Evolutionary conservation across 768 basidiomycete genomes (phyloP).

Genomic region (Leccinum sublutescens): DNA sequence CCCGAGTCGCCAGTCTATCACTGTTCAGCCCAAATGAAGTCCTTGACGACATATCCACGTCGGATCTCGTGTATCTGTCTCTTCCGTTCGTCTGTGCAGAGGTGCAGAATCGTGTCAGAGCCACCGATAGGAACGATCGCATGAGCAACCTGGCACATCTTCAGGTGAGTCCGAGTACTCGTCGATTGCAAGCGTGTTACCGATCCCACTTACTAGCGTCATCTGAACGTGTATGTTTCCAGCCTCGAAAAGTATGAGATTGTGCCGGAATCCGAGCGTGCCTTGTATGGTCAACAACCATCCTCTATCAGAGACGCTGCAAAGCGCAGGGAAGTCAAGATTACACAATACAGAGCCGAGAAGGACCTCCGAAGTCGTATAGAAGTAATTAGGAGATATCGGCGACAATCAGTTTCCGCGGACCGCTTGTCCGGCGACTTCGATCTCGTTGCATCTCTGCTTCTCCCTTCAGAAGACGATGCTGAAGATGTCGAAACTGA

Average conservation of each 20-base stretch:
- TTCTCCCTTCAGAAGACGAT: slow-evolving; percentile 41
- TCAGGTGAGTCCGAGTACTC: slow-evolving; percentile 46
- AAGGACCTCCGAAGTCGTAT: slow-evolving; percentile 73
- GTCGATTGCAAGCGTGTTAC: not conserved
- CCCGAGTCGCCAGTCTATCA: slow-evolving; percentile 56
- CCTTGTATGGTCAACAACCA: slow-evolving; percentile 49
- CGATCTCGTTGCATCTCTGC: slow-evolving; percentile 61
- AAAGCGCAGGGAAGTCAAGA: slow-evolving; percentile 81
- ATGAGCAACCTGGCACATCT: slow-evolving; percentile 52
- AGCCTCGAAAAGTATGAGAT: slow-evolving; percentile 65
- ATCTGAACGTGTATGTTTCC: slow-evolving; percentile 46
- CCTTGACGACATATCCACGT: slow-evolving; percentile 78
- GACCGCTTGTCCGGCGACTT: slow-evolving; percentile 48
- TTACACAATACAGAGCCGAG: slow-evolving; percentile 85
- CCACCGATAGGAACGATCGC: slow-evolving; percentile 57
- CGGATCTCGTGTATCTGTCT: slow-evolving; percentile 71
- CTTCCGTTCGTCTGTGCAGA: slow-evolving; percentile 70
- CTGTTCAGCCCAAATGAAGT: slow-evolving; percentile 85
- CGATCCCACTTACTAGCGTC: slow-evolving; percentile 38
- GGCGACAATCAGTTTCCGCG: slow-evolving; percentile 38
- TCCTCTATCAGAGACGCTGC: slow-evolving; percentile 60
- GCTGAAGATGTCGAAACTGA: slow-evolving; percentile 60
- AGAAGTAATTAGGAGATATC: slow-evolving; percentile 57
- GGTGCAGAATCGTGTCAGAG: slow-evolving; percentile 56
- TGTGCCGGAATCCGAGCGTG: slow-evolving; percentile 57